These are phyloP conservation scores for Corymbia calophylla DNA, from an alignment of 441 rosid genomes.

Conservation along the genomic window DNA sequence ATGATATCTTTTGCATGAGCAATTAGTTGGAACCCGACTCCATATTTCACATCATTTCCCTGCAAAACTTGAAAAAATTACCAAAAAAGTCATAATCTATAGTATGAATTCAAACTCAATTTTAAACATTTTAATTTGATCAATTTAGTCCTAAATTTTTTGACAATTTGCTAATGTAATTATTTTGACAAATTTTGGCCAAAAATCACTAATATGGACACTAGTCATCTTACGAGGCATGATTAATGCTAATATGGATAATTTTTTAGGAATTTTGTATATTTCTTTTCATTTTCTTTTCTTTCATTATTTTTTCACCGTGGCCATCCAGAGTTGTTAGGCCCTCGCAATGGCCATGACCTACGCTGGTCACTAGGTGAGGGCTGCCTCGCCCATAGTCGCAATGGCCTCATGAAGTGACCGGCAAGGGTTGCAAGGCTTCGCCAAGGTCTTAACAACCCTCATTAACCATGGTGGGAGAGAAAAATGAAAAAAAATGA, in stretches of 20 bases:
- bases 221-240: too few species aligned
- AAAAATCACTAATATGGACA: too few species aligned
- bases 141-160: neutral
- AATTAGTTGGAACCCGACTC: neutral
- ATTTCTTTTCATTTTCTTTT: too few species aligned
- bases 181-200: too few species aligned
- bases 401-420: rapidly evolving
- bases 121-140: neutral
- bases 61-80: neutral
- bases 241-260: too few species aligned
- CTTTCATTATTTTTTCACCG: rapidly evolving
- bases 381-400: rapidly evolving
- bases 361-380: rapidly evolving
- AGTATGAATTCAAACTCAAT: rapidly evolving
- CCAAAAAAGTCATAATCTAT: rapidly evolving
- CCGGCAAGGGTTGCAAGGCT: rapidly evolving
- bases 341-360: neutral
- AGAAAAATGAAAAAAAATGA: neutral
- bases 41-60: neutral
- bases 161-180: neutral
- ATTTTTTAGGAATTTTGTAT: too few species aligned
- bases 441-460: rapidly evolving
- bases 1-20: neutral
- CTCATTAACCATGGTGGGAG: neutral
- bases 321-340: rapidly evolving